Conservation (phyloP, 176 grass and related monocot species). For the Tillandsia leiboldiana region DNA sequence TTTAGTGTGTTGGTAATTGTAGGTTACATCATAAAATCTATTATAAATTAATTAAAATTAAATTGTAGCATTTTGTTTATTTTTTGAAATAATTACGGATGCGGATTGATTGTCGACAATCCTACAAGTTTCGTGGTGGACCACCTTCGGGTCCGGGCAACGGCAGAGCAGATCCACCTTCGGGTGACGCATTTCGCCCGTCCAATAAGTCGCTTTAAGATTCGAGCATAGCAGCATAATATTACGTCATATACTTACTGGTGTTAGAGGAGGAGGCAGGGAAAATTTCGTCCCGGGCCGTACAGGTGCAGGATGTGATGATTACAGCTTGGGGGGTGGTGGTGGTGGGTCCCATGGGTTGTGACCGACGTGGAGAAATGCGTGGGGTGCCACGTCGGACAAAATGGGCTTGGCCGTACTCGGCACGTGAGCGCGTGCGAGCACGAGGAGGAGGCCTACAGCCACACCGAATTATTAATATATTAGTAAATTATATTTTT, state of each 20-base stretch:
- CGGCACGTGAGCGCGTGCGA: constrained; percentile 5
- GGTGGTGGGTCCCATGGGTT: not conserved
- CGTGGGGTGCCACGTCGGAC: not conserved
- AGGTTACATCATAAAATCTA: too few relatives aligned
- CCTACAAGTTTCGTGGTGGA: constrained; percentile 9
- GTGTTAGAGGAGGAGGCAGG: not conserved
- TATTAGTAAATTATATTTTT: too few relatives aligned
- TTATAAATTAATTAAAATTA: too few relatives aligned
- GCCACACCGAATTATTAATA: too few relatives aligned
- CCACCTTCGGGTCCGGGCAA: constrained; percentile 10
- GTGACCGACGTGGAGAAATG: not conserved
- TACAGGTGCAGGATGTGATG: constrained; percentile 17
- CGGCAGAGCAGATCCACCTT: too few relatives aligned
- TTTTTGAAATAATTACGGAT: not conserved
- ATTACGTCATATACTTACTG: not conserved
- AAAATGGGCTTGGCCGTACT: not conserved
- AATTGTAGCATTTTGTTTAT: too few relatives aligned
- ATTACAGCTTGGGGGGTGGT: constrained; percentile 49
- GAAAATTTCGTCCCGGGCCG: not conserved
- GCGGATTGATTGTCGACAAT: not conserved
- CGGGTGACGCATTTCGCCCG: too few relatives aligned
- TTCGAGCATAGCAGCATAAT: not conserved
- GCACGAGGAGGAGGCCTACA: not conserved
- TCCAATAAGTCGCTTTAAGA: not conserved
- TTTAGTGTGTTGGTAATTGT: too few relatives aligned